These are phyloP conservation scores for Taphrina communis DNA, from an alignment of 1,139 yeast genomes.

Conservation along the genomic window DNA sequence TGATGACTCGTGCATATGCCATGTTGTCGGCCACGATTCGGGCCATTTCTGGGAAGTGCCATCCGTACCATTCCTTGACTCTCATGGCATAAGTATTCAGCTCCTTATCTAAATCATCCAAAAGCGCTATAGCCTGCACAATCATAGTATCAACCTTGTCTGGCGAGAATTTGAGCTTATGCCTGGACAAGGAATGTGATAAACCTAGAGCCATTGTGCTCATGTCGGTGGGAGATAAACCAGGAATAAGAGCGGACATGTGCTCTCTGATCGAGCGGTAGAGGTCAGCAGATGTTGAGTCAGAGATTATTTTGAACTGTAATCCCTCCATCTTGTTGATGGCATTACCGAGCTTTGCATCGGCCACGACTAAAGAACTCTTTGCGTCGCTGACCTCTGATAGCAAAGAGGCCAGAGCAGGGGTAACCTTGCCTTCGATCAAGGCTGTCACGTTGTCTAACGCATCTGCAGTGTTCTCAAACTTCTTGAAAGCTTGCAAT, in stretches of 20 bases:
- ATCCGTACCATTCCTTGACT: slow-evolving; percentile 99
- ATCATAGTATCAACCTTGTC: slow-evolving; percentile 98
- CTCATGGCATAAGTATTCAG: slow-evolving; percentile 98
- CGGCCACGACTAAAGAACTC: slow-evolving; percentile 89
- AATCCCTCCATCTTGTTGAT: slow-evolving; percentile 88
- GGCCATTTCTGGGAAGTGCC: slow-evolving; percentile 99
- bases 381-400: slow-evolving; percentile 72
- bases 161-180: slow-evolving; percentile 97
- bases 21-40: slow-evolving; percentile 92
- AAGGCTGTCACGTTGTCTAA: slow-evolving; percentile 92
- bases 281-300: slow-evolving; percentile 91
- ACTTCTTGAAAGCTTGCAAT: slow-evolving; percentile 93
- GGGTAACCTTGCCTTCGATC: slow-evolving; percentile 91
- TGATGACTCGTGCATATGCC: slow-evolving; percentile 85
- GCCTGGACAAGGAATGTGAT: slow-evolving; percentile 98
- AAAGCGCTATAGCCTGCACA: slow-evolving; percentile 95
- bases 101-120: slow-evolving; percentile 96
- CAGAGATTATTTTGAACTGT: slow-evolving; percentile 86
- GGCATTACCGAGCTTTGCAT: slow-evolving; percentile 93
- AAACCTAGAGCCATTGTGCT: slow-evolving; percentile 96
- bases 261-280: slow-evolving; percentile 94
- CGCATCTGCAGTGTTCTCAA: slow-evolving; percentile 92
- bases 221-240: slow-evolving; percentile 80
- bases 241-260: slow-evolving; percentile 91
- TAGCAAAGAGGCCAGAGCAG: slow-evolving; percentile 75